Percentiles rank a stretch among this genome's conserved stretches.
Conservation (phyloP, 345 rosid genomes). For the Geranium brycei region DNA sequence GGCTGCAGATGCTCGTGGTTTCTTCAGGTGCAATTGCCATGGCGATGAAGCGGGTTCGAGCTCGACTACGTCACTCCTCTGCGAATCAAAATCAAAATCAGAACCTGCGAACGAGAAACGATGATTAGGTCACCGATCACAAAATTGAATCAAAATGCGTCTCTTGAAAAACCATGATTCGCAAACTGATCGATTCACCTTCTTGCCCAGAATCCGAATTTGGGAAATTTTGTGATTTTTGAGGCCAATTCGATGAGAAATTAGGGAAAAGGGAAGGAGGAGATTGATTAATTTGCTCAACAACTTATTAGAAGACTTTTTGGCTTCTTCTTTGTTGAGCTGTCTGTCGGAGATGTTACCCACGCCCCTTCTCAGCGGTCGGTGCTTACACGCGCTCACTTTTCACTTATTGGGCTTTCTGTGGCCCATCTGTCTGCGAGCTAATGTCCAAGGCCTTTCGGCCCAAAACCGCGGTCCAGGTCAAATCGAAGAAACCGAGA, state of each 20-base stretch:
- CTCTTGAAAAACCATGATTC: background rate
- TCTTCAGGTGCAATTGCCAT: slow-evolving; percentile 63
- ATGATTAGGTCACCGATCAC: background rate
- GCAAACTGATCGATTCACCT: background rate
- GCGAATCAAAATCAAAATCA: slow-evolving; percentile 9
- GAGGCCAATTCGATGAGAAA: background rate
- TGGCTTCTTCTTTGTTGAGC: background rate
- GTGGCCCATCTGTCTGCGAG: too few relatives aligned
- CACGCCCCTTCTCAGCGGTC: too few relatives aligned
- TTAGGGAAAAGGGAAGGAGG: background rate
- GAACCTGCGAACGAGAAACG: background rate
- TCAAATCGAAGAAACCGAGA: too few relatives aligned
- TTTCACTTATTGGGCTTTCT: too few relatives aligned
- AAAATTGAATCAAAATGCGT: background rate
- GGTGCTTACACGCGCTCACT: too few relatives aligned
- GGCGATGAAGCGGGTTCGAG: slow-evolving; percentile 5
- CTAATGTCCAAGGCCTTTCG: too few relatives aligned
- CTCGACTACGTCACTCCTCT: slow-evolving; percentile 7
- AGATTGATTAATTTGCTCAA: background rate
- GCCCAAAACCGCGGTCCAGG: too few relatives aligned
- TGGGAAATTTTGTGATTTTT: background rate
- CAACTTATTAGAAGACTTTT: background rate
- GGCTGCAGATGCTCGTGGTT: slow-evolving; percentile 51
- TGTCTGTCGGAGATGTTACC: too few relatives aligned
- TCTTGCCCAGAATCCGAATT: background rate